Evolutionary conservation across 164 flowering plant genomes (phyloP).

Genomic region (Liriodendron chinense): DNA sequence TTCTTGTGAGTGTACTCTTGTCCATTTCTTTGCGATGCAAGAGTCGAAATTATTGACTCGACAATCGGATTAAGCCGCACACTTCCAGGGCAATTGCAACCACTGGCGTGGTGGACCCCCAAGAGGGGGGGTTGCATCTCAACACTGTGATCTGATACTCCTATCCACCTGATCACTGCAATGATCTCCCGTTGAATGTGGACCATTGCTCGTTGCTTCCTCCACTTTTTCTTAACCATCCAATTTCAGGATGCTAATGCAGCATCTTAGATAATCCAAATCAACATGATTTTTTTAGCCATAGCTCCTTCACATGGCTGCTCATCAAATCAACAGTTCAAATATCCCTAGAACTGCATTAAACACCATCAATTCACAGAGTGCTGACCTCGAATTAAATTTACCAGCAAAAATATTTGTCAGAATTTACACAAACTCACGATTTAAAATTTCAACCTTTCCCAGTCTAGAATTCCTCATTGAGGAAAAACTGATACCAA

Average conservation of each 20-base stretch:
- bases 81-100: too few species aligned
- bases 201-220: not conserved
- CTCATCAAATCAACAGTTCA: not conserved
- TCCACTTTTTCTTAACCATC: not conserved
- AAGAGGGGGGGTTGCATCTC: not conserved
- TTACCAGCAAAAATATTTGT: not conserved
- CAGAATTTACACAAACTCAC: too few species aligned
- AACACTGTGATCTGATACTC: not conserved
- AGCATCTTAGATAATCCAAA: not conserved
- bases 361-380: not conserved
- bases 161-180: not conserved
- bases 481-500: not conserved
- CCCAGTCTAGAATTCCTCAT: not conserved
- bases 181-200: not conserved
- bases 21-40: too few species aligned
- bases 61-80: too few species aligned
- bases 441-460: not conserved
- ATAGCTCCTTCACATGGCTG: not conserved
- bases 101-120: too few species aligned
- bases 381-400: not conserved
- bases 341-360: not conserved
- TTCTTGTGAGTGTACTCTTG: too few species aligned
- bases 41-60: too few species aligned
- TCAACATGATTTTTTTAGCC: not conserved
- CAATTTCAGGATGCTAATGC: not conserved